Conservation (phyloP, 23 red algal species). For the Cyanidiococcus yangmingshanensis region DNA sequence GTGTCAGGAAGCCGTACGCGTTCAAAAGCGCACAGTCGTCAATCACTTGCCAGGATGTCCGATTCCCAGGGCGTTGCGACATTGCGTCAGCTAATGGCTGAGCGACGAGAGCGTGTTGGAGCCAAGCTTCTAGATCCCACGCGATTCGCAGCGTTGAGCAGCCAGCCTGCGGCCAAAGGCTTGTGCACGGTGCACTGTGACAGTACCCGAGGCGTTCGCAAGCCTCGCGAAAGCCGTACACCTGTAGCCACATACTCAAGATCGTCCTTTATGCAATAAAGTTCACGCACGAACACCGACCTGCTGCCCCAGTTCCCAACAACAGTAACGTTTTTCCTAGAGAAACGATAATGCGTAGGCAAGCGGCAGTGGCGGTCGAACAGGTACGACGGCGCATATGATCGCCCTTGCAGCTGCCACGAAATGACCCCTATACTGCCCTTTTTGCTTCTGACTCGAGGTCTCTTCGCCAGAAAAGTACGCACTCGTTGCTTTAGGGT, state of each 20-base stretch:
- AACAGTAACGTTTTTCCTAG: no score
- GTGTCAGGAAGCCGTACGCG: background rate
- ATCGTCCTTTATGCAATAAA: no score
- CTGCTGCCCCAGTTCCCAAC: no score
- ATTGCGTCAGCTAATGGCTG: background rate
- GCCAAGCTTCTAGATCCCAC: conserved; percentile 7
- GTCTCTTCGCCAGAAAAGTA: no score
- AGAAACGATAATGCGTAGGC: no score
- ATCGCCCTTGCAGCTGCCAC: no score
- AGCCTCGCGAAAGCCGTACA: background rate
- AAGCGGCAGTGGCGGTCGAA: no score
- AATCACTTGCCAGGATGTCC: background rate
- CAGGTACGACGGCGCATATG: no score
- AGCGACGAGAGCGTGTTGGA: background rate
- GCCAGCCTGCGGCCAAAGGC: background rate
- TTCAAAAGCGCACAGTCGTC: conserved; percentile 13
- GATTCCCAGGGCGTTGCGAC: background rate
- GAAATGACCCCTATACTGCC: no score
- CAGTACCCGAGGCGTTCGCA: background rate
- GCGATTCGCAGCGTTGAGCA: conserved; percentile 6
- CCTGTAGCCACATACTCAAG: background rate
- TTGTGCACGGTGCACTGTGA: background rate
- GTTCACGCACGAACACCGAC: no score
- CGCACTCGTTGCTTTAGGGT: no score
- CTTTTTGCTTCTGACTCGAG: no score